phyloP scores from a whole-genome alignment of 75 land plant genomes.

The Cryptomeria japonica region DNA sequence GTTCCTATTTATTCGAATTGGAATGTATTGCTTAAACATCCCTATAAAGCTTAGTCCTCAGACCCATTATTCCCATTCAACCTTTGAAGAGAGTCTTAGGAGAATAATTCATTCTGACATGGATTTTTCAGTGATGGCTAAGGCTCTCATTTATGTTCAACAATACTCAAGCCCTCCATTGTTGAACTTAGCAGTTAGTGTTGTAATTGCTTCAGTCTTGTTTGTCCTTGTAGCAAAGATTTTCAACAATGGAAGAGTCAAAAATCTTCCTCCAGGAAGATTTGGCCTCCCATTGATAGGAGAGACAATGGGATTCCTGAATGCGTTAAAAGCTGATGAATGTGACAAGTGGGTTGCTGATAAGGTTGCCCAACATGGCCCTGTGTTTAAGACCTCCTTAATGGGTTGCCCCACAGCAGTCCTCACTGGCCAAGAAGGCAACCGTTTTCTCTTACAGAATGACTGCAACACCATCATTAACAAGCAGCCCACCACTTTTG shows the following conservation, averaged over 20 bases:
- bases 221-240: not conserved
- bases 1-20: too few species aligned
- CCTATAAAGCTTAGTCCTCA: not conserved
- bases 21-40: not conserved
- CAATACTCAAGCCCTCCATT: too few species aligned
- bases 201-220: not conserved
- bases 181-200: too few species aligned
- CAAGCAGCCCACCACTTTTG: conserved; percentile 16
- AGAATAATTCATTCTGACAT: not conserved
- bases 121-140: too few species aligned
- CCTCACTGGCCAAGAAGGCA: conserved; percentile 32
- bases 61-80: not conserved
- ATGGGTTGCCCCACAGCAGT: conserved; percentile 21
- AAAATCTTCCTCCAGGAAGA: conserved; percentile 33
- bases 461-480: conserved; percentile 15
- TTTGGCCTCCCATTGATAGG: conserved; percentile 42
- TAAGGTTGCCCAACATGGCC: conserved; percentile 24
- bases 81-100: not conserved
- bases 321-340: conserved; percentile 14
- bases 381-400: conserved; percentile 39
- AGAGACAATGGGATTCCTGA: conserved; percentile 33
- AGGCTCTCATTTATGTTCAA: too few species aligned
- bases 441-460: conserved; percentile 25
- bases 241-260: not conserved
- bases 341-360: conserved; percentile 20